Evolutionary conservation across 2,329 filamentous ascomycete species (phyloP).

Genomic region (Metarhizium robertsii): DNA sequence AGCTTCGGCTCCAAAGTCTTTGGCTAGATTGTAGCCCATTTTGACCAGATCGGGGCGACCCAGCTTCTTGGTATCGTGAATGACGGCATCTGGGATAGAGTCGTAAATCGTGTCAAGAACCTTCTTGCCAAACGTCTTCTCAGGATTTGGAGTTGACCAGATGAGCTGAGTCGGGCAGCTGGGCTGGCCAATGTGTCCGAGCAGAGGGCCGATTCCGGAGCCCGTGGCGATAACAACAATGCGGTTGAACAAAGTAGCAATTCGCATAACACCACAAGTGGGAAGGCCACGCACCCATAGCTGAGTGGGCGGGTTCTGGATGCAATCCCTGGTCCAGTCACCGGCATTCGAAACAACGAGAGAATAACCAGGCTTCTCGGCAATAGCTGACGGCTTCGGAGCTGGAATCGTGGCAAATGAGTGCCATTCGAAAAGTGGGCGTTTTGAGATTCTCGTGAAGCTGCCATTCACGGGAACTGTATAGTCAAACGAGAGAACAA

Average conservation of each 20-base stretch:
- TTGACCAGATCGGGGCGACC: constrained; percentile 50
- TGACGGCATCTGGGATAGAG: constrained; percentile 52
- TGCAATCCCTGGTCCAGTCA: constrained; percentile 61
- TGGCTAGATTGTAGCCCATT: constrained; percentile 42
- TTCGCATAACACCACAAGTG: constrained; percentile 56
- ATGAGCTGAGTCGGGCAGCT: constrained; percentile 49
- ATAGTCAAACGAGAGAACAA: constrained; percentile 61
- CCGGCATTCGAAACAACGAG: constrained; percentile 64
- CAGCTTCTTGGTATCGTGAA: constrained; percentile 54
- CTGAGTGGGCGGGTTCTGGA: constrained; percentile 48
- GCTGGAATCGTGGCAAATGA: constrained; percentile 66
- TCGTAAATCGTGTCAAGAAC: constrained; percentile 46
- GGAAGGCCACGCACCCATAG: constrained; percentile 63
- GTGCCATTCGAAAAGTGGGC: constrained; percentile 63
- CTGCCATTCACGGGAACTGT: constrained; percentile 41
- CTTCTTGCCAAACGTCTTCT: constrained; percentile 50
- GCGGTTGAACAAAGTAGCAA: constrained; percentile 55
- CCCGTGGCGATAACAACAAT: constrained; percentile 62
- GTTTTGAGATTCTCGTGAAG: constrained; percentile 47
- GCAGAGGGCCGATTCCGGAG: constrained; percentile 61
- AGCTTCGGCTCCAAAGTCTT: constrained; percentile 53
- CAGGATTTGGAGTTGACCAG: constrained; percentile 57
- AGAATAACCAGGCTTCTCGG: constrained; percentile 44
- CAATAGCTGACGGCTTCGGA: constrained; percentile 23
- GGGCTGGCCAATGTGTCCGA: constrained; percentile 46